phyloP scores from a whole-genome alignment of 306 rosid genomes.

The Dryas octopetala region DNA sequence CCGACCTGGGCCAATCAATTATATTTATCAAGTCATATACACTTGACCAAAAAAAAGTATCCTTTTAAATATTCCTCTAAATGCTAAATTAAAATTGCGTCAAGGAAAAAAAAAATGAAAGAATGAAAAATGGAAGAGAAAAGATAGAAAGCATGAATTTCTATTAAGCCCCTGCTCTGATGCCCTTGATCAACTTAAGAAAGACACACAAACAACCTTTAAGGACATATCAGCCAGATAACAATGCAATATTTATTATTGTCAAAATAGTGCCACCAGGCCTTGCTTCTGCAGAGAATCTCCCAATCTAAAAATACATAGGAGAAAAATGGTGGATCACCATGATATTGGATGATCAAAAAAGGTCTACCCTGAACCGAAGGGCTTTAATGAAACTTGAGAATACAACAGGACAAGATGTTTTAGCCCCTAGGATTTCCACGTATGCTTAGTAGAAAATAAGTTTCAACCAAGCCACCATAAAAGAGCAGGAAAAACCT shows the following conservation, averaged over 20 bases:
- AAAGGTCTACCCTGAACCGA: not conserved
- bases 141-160: slow-evolving; percentile 9
- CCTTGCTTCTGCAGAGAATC: not conserved
- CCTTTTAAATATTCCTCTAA: slow-evolving; percentile 14
- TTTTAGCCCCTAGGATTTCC: not conserved
- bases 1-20: slow-evolving; percentile 69
- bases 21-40: slow-evolving; percentile 25
- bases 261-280: not conserved
- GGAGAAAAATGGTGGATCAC: not conserved
- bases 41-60: slow-evolving; percentile 10
- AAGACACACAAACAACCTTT: not conserved
- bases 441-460: not conserved
- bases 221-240: slow-evolving; percentile 1
- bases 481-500: not conserved
- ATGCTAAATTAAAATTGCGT: slow-evolving; percentile 11
- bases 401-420: not conserved
- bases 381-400: slow-evolving; percentile 8
- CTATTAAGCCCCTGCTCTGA: not conserved
- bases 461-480: not conserved
- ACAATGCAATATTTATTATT: slow-evolving; percentile 9
- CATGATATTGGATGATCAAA: not conserved
- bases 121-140: not conserved
- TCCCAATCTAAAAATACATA: not conserved
- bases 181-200: not conserved
- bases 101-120: not conserved